Evolutionary conservation across 441 rosid species (phyloP).

Genomic region (Bruguiera hainesii): DNA sequence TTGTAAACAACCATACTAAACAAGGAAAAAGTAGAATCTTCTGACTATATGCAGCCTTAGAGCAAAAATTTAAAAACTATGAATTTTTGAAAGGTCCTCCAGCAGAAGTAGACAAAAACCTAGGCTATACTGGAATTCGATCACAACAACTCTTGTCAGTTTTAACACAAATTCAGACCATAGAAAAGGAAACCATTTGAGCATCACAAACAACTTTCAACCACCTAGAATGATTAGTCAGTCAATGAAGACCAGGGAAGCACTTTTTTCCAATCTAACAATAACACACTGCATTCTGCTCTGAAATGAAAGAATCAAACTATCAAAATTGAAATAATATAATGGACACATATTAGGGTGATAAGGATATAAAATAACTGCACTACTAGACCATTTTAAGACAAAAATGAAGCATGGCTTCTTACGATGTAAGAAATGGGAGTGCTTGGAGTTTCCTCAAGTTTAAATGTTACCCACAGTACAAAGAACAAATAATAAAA

Average conservation of each 20-base stretch:
- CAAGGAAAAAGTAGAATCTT: not conserved
- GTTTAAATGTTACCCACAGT: not conserved
- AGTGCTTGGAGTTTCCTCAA: not conserved
- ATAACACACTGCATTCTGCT: not conserved
- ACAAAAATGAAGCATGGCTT: not conserved
- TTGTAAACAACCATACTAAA: not conserved
- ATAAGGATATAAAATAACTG: too few relatives aligned
- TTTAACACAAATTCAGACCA: too few relatives aligned
- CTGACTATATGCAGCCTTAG: not conserved
- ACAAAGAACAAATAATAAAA: too few relatives aligned
- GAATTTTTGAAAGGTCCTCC: conserved; percentile 3
- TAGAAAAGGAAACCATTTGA: not conserved
- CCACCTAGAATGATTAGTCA: not conserved
- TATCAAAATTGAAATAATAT: not conserved
- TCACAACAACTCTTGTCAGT: too few relatives aligned
- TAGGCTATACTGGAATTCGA: not conserved
- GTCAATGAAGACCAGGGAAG: not conserved
- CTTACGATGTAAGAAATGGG: not conserved
- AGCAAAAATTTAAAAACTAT: not conserved
- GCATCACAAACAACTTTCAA: not conserved
- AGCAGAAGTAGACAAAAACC: not conserved
- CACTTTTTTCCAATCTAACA: not conserved
- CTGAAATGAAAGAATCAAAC: not conserved
- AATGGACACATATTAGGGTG: not conserved
- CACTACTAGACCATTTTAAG: not conserved